Conservation (phyloP, 768 basidiomycete genomes). For the Pleurotus sapidus region DNA sequence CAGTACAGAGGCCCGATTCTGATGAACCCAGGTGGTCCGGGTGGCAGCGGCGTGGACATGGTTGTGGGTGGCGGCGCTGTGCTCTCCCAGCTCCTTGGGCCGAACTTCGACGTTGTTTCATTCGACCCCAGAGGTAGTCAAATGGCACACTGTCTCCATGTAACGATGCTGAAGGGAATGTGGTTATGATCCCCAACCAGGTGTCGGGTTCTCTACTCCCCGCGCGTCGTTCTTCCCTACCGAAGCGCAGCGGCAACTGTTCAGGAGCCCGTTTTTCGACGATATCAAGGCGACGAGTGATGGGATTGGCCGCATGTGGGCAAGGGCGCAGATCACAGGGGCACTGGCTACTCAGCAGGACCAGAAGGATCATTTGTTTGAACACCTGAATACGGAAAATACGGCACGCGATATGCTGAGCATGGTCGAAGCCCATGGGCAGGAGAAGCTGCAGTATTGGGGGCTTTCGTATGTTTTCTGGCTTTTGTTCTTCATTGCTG, state of each 20-base stretch:
- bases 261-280: constrained; percentile 8
- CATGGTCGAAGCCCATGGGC: no score
- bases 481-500: background rate
- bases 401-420: no score
- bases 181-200: constrained; percentile 19
- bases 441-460: no score
- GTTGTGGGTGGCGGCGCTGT: constrained; percentile 18
- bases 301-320: constrained; percentile 26
- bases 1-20: constrained; percentile 42
- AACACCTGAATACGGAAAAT: constrained; percentile 33
- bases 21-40: constrained; percentile 47
- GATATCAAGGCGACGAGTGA: constrained; percentile 21
- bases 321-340: constrained; percentile 25
- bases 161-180: background rate
- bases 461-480: background rate
- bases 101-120: constrained; percentile 40
- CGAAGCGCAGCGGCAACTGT: constrained; percentile 27
- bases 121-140: constrained; percentile 45
- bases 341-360: constrained; percentile 28
- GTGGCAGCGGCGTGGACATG: constrained; percentile 37
- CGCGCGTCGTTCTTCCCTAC: constrained; percentile 31
- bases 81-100: constrained; percentile 31
- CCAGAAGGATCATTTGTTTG: constrained; percentile 21
- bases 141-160: background rate
- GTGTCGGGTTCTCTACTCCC: constrained; percentile 31